Evolutionary conservation across 1,284 basidiomycete species (phyloP).

Genomic region (Tilletia walkeri): DNA sequence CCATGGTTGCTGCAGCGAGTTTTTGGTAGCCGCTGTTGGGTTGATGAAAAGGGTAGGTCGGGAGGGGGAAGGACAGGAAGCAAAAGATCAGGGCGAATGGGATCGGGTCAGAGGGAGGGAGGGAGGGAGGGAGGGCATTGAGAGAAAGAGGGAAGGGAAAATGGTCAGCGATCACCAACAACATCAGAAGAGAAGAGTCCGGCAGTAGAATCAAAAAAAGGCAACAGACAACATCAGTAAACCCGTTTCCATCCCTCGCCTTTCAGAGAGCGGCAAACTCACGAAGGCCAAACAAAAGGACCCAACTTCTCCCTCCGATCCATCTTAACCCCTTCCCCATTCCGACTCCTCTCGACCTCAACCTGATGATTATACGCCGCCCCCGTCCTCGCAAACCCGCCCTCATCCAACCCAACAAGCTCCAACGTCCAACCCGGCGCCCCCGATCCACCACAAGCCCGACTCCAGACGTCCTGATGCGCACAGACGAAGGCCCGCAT

Average conservation of each 20-base stretch:
- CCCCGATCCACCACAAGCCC: slow-evolving; percentile 75
- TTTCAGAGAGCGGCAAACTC: slow-evolving; percentile 11
- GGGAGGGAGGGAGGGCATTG: too few relatives aligned
- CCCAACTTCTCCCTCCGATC: slow-evolving; percentile 38
- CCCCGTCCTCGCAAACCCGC: slow-evolving; percentile 36
- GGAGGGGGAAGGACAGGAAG: too few relatives aligned
- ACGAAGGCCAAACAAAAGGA: slow-evolving; percentile 52
- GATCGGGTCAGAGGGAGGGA: too few relatives aligned
- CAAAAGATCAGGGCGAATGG: background rate
- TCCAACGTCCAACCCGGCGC: slow-evolving; percentile 65
- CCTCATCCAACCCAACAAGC: slow-evolving; percentile 40
- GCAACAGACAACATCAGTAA: too few relatives aligned
- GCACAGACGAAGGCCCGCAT: slow-evolving; percentile 72
- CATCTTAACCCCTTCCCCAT: slow-evolving; percentile 5
- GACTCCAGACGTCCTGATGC: slow-evolving; percentile 76
- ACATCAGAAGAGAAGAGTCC: too few relatives aligned
- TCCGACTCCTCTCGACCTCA: slow-evolving; percentile 28
- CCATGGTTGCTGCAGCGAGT: slow-evolving; percentile 56
- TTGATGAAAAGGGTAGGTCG: background rate
- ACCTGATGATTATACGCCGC: slow-evolving; percentile 45
- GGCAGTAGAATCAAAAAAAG: too few relatives aligned
- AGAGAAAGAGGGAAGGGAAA: too few relatives aligned
- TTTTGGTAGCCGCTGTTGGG: slow-evolving; percentile 46
- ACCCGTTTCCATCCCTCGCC: background rate
- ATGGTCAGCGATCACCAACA: too few relatives aligned